phyloP scores from a whole-genome alignment of 1,284 basidiomycete species.

The Sparassis latifolia region DNA sequence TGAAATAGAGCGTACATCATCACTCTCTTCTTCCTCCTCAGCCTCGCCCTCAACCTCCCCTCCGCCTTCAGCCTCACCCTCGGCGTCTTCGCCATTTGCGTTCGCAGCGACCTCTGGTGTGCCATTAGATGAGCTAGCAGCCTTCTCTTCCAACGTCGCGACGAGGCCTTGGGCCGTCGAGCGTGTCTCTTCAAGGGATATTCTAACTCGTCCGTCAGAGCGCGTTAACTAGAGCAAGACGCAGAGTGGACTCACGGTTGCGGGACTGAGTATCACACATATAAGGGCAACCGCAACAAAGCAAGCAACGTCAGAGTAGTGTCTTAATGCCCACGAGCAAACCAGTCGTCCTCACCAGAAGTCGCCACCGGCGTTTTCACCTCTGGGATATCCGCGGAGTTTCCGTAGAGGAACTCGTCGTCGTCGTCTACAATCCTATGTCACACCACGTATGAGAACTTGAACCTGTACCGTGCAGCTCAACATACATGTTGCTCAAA shows the following conservation, averaged over 20 bases:
- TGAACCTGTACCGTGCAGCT: background rate
- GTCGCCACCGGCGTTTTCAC: constrained; percentile 28
- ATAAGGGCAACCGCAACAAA: background rate
- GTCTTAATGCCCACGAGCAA: no score
- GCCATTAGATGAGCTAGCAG: constrained; percentile 18
- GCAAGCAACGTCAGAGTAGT: no score
- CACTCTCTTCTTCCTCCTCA: constrained; percentile 31
- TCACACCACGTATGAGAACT: background rate
- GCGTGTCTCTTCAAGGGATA: constrained; percentile 37
- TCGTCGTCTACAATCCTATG: constrained; percentile 58
- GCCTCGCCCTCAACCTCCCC: constrained; percentile 33
- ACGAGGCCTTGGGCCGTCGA: constrained; percentile 38
- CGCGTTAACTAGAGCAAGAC: constrained; percentile 6
- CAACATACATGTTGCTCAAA: background rate
- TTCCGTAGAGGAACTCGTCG: constrained; percentile 71
- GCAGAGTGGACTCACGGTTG: constrained; percentile 43
- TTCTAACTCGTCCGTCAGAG: constrained; percentile 26
- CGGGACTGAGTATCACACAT: constrained; percentile 38
- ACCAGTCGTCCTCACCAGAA: constrained; percentile 34
- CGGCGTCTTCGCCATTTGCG: constrained; percentile 25
- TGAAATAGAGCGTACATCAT: constrained; percentile 33
- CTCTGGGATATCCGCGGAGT: constrained; percentile 32
- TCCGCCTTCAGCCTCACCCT: constrained; percentile 28
- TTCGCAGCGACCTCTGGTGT: constrained; percentile 24
- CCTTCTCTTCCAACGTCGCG: constrained; percentile 39